Conservation (phyloP, 148 eudicot species). For the Fagopyrum homotropicum region DNA sequence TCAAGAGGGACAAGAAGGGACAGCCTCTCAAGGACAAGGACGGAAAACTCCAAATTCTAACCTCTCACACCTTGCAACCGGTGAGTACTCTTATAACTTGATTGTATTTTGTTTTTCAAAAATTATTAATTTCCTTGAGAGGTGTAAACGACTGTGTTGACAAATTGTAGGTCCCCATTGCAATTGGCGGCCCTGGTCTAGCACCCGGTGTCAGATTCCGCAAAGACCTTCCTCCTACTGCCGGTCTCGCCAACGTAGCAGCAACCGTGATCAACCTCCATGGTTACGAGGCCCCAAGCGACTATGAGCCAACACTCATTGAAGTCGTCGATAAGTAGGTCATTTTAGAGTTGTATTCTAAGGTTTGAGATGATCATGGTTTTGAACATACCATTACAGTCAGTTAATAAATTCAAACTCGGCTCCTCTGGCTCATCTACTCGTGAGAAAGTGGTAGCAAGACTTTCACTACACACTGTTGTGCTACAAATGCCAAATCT, state of each 20-base stretch:
- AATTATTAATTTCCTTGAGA: no score
- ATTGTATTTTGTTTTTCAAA: no score
- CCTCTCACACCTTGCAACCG: conserved; percentile 92
- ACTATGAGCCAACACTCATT: conserved; percentile 77
- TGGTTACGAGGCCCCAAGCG: conserved; percentile 74
- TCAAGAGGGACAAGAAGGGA: conserved; percentile 93
- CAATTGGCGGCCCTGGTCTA: conserved; percentile 92
- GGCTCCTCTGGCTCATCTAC: background rate
- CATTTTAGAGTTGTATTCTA: background rate
- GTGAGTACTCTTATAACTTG: conserved; percentile 31
- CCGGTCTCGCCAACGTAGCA: conserved; percentile 91
- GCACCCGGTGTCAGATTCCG: conserved; percentile 84
- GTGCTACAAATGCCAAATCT: no score
- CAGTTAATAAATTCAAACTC: background rate
- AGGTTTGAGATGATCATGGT: background rate
- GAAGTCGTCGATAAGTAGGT: conserved; percentile 40
- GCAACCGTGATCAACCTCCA: conserved; percentile 90
- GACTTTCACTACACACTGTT: no score
- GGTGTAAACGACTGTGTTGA: no score
- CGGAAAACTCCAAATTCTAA: conserved; percentile 77
- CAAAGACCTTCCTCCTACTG: conserved; percentile 63
- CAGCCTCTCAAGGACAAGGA: conserved; percentile 70
- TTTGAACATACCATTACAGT: background rate
- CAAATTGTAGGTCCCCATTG: conserved; percentile 67
- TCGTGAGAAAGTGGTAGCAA: no score